Conservation (phyloP, 192 early-diverging fungal genomes). For the Backusella psychrophila region DNA sequence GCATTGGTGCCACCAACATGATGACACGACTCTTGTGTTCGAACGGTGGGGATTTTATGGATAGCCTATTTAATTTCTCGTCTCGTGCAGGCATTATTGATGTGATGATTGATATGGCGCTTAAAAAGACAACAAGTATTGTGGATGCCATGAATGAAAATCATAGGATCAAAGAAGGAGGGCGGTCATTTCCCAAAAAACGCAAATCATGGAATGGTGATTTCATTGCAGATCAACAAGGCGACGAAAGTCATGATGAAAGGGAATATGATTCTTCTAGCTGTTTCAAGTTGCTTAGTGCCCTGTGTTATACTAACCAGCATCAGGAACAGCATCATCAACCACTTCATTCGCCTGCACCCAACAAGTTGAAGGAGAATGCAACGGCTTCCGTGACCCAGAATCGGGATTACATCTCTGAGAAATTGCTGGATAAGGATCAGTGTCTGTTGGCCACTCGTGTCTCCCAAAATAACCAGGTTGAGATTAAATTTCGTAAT, state of each 20-base stretch:
- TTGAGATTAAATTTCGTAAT: slow-evolving; percentile 9
- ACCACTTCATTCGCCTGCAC: background rate
- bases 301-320: background rate
- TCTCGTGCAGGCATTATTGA: background rate
- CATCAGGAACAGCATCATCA: background rate
- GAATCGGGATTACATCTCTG: slow-evolving; percentile 17
- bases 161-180: background rate
- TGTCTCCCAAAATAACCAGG: background rate
- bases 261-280: background rate
- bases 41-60: background rate
- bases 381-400: background rate
- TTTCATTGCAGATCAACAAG: background rate
- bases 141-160: background rate
- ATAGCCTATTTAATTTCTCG: background rate
- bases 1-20: slow-evolving; percentile 17
- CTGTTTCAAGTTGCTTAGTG: background rate
- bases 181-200: background rate
- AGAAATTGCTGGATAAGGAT: slow-evolving; percentile 3
- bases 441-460: slow-evolving; percentile 2
- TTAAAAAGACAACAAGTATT: background rate
- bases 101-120: slow-evolving; percentile 1
- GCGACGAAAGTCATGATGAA: background rate
- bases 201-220: background rate
- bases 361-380: background rate
- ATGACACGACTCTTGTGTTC: slow-evolving; percentile 6